Evolutionary conservation across 192 early-diverging fungal species (phyloP), one percentile per base, ranked within the genome.

Genomic region (Radiomyces spectabilis): DNA sequence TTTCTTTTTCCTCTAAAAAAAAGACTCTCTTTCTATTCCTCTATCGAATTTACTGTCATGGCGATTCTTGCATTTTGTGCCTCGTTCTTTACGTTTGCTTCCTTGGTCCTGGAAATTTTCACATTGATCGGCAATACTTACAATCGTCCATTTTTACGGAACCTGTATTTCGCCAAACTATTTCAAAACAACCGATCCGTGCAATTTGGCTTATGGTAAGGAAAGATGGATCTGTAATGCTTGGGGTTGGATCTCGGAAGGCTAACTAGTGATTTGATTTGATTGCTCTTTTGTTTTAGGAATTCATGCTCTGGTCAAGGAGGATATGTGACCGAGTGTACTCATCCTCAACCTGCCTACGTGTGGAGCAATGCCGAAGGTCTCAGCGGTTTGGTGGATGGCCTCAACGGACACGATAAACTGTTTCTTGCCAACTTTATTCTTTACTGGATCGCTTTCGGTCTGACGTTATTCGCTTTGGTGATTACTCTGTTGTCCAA

Each of bases 41-140:
- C n/a, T n/a, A n/a, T n/a, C n/a, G n/a, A n/a, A n/a, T n/a, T n/a
- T n/a, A n/a, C n/a, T n/a, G n/a, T n/a, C n/a, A n/a, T n/a, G n/a
- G n/a, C n/a, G 19, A 44, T 59, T 18, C 50, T 64, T 56, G 61
- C 53, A 24, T 55, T 51, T 31, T 27, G 48, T 18, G 61, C 61
- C 29, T 51, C 47, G 0, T 64, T 64, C 27, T 56, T 57, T 40
- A 57, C 54, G 2, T 64, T 64, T 27, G 46, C 46, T 50, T 53
- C 61, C 7, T 41, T 64, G 24, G 39, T 64, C 31, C 61, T 64
- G 16, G 37, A 64, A 35, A 40, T 64, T 24, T 64, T 64, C 32
- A 50, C 47, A 22, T 13, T 64, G 19, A 27, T 64, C 2, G 61
- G 48, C 5, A 38, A 25, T 33, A 64, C 61, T 8, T 56, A 57